phyloP scores from a whole-genome alignment of 495 filamentous ascomycete species.

The Parachaetomium inaequale region DNA sequence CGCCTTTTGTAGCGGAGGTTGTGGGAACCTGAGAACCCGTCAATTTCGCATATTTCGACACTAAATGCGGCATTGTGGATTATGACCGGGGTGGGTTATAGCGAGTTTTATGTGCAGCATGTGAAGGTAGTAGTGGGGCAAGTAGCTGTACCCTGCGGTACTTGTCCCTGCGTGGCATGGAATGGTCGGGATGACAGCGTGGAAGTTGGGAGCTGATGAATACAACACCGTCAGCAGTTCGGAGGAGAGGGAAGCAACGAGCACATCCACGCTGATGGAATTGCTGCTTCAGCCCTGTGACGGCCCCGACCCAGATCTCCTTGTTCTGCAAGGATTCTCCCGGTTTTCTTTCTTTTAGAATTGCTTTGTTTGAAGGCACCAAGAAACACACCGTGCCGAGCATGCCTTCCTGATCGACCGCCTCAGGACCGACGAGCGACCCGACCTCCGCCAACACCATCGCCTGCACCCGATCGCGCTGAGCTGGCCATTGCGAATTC shows the following conservation, averaged over 20 bases:
- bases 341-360: not conserved
- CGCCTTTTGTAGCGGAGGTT: slow-evolving; percentile 7
- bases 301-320: not conserved
- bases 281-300: not conserved
- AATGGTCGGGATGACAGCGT: slow-evolving; percentile 31
- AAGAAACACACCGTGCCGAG: not conserved
- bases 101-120: slow-evolving; percentile 3
- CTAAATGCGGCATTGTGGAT: slow-evolving; percentile 3
- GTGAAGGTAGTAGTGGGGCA: slow-evolving; percentile 7
- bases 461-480: not conserved
- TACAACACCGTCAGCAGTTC: slow-evolving; percentile 6
- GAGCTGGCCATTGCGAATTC: not conserved
- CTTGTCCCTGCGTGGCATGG: not conserved
- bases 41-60: slow-evolving; percentile 4
- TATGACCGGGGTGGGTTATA: not conserved
- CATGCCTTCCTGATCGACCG: slow-evolving; percentile 9
- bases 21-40: slow-evolving; percentile 6
- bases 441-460: not conserved
- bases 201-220: slow-evolving; percentile 27
- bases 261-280: not conserved
- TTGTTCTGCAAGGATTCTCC: not conserved
- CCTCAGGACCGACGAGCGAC: not conserved
- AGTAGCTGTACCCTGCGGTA: slow-evolving; percentile 14
- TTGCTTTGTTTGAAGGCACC: not conserved
- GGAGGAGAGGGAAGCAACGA: not conserved